A percentile compares a stretch with the other conserved stretches of the same genome.
Conservation (phyloP, 306 rosid species). For the Oxytropis ochrocephala region DNA sequence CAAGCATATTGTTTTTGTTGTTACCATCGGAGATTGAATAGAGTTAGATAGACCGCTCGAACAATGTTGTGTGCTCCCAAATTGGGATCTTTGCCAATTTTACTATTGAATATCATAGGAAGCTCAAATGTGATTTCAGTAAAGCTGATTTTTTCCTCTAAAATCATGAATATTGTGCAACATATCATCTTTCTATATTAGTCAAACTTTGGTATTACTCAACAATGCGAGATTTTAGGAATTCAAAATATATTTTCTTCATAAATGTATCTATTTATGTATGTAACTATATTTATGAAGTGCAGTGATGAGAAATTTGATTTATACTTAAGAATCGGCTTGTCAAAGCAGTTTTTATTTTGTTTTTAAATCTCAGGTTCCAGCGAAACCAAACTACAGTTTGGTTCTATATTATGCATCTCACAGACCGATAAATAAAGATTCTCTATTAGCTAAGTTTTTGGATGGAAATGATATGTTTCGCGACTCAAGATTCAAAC, state of each 20-base stretch:
- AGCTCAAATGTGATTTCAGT: neutral
- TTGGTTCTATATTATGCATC: conserved; percentile 83
- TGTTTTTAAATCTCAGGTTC: conserved; percentile 52
- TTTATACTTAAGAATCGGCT: neutral
- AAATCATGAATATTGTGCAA: neutral
- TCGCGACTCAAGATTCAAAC: conserved; percentile 82
- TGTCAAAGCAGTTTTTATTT: neutral
- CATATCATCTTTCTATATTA: neutral
- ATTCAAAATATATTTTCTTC: neutral
- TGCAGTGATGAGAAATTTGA: neutral
- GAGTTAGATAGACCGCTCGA: neutral
- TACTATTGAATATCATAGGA: neutral
- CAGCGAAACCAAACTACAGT: conserved; percentile 93
- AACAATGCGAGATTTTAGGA: neutral
- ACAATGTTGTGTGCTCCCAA: neutral
- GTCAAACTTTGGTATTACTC: neutral
- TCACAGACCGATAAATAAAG: conserved; percentile 60
- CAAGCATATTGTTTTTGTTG: neutral
- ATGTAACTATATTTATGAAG: neutral
- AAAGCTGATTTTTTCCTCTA: neutral
- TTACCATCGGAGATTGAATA: neutral
- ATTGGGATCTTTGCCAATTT: neutral
- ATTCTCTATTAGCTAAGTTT: conserved; percentile 74
- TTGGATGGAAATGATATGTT: conserved; percentile 65
- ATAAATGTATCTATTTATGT: too few relatives aligned